Conservation (phyloP, 345 rosid species). For the Brassica nigra region DNA sequence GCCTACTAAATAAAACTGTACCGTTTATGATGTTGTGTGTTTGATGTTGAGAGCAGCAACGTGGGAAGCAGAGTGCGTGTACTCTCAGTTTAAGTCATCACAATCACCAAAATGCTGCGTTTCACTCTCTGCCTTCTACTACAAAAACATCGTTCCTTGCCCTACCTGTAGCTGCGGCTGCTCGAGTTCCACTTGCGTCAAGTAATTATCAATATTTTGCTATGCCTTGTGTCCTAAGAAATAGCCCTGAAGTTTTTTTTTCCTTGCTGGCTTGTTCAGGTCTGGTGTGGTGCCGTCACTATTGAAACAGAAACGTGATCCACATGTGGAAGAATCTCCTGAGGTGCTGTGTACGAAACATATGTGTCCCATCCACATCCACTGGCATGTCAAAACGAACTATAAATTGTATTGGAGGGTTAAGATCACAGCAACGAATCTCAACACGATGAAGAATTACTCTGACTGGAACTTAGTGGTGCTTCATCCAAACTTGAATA, state of each 20-base stretch:
- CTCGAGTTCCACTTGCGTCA: constrained; percentile 51
- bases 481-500: constrained; percentile 71
- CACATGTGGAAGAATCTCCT: constrained; percentile 40
- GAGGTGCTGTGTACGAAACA: constrained; percentile 64
- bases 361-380: constrained; percentile 77
- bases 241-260: not conserved
- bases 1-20: not conserved
- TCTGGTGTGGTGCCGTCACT: constrained; percentile 44
- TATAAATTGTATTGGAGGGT: constrained; percentile 80
- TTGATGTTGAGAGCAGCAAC: constrained; percentile 50
- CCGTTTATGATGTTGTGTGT: not conserved
- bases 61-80: constrained; percentile 69
- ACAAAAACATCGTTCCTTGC: constrained; percentile 65
- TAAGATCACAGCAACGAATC: constrained; percentile 65
- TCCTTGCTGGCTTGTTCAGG: constrained; percentile 37
- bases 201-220: constrained; percentile 36
- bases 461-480: constrained; percentile 80
- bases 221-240: not conserved
- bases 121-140: constrained; percentile 78
- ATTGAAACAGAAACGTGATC: constrained; percentile 50
- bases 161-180: constrained; percentile 78
- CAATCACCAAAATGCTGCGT: constrained; percentile 79
- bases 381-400: constrained; percentile 91
- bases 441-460: constrained; percentile 65
- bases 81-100: constrained; percentile 68